Base-by-base conservation (phyloP, 176 grass and related monocot species). In the Hsuehochloa calcarea region DNA sequence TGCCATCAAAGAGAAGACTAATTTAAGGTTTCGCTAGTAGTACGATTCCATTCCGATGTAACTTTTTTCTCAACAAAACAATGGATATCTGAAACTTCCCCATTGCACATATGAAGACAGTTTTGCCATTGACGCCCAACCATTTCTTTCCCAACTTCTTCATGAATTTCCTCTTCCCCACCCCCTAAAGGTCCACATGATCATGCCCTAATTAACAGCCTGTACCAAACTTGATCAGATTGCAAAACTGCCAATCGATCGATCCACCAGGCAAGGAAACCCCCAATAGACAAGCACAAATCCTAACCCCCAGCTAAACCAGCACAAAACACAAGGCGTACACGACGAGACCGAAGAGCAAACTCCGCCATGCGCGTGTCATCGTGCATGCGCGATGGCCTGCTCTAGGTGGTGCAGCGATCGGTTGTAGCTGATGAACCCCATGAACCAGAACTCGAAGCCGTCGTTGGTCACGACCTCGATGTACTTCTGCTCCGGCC, bases 401-500 rank as follows among this genome's bases (percentile, higher is more conserved):
- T 88, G 92, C 77, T 93, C 69, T 2, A 97, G 82, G 77, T 93
- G 89, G 12, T 79, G 90, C 80, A 94, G 88, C 70, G 95, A 91
- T 44, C 90, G 78, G 80, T 87, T 56, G 75, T 87, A 89, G 72
- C 75, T 92, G 52, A 97, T 82, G 87, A 97, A 97, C 0, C 95
- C 95, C 90, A 97, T 86, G 82, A 97, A 97, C 95, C 95, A 97
- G 84, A 97, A 97, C 87, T 97, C 95, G 64, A 94, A 97, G 14
- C 88, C 90, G 88, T 97, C 95, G 87, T 87, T 85, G 26, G 95
- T 97, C 58, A 88, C n/a, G 70, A 97, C 85, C 19, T 89, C 84
- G 56, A 92, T 46, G 83, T 97, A 97, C 43, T 87, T 91, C 86
- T 97, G 92, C 23, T 92, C 92, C 6, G 95, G 92, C 85, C 82